phyloP scores from a whole-genome alignment of 2,329 filamentous ascomycete species.

The Venturia effusa region DNA sequence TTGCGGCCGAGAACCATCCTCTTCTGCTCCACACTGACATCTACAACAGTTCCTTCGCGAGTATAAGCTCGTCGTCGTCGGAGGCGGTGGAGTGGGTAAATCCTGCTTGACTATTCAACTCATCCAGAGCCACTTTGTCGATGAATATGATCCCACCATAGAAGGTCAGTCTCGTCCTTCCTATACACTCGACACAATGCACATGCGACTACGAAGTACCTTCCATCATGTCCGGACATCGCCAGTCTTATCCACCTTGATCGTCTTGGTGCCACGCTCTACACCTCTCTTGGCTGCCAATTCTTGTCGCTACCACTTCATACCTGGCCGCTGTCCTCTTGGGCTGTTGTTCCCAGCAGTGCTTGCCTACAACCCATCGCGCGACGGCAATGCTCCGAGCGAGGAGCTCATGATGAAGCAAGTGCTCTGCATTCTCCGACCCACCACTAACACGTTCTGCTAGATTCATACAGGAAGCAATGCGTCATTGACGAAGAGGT shows the following conservation, averaged over 20 bases:
- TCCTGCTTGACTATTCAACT: constrained; percentile 94
- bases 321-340: background rate
- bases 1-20: background rate
- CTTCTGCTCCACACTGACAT: background rate
- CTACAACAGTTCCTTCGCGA: constrained; percentile 37
- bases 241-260: background rate
- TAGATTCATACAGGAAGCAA: constrained; percentile 99
- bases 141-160: constrained; percentile 98
- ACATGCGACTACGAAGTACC: background rate
- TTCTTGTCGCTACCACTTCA: background rate
- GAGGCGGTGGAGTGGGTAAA: constrained; percentile 97
- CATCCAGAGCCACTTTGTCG: constrained; percentile 82
- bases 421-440: background rate
- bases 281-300: background rate
- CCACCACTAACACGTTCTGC: background rate
- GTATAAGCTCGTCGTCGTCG: constrained; percentile 70
- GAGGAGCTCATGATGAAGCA: background rate
- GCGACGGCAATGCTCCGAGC: background rate
- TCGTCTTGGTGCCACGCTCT: background rate
- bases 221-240: background rate
- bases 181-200: constrained; percentile 4
- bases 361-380: background rate
- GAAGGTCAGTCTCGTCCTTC: constrained; percentile 56
- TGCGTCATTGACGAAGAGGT: constrained; percentile 98
- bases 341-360: background rate